Evolutionary conservation across 306 rosid genomes (phyloP), one percentile per base, ranked within the genome.

Genomic region (Vachellia collinsii): DNA sequence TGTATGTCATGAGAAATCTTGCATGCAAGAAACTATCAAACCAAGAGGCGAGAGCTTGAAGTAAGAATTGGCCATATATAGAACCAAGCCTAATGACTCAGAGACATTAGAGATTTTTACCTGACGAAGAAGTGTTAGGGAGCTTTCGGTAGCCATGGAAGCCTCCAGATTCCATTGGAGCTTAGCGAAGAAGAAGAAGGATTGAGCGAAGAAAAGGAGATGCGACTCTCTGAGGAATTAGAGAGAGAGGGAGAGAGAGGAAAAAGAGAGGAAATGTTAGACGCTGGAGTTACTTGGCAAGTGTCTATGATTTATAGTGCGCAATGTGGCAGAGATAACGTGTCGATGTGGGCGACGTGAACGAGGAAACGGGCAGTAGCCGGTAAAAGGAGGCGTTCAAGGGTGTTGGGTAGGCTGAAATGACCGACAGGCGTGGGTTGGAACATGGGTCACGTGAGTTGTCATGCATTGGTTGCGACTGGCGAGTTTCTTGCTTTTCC

Each of bases 61-160:
- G 48, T 74, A 37, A 59, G 23, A n/a, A 8, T 20, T 20, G 53
- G 37, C 53, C 13, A 39, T 34, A 50, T 12, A 50, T 14, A 7
- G 13, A 65, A 17, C 13, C 56, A 61, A 61, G 12, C 6, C 8
- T 25, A 25, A 61, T 25, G 63, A n/a, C 34, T 25, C 11, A 25
- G 19, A 22, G 34, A 25, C 68, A 13, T 25, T 2, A 29, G 3
- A 63, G 13, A 79, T 22, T 46, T 29, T 62, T 86, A 85, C 90
- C 91, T 12, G 92, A 71, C 73, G 66, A 75, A 19, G 78, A 0
- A 39, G 84, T 29, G 85, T 74, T 86, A 81, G 89, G 83, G 78
- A 83, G 85, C 89, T 86, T 92, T 86, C 89, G 87, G 80, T 86
- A 92, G 83, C 97, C 94, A 72, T 90, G 92, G 83, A 88, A 92